Conservation (phyloP, 1,284 basidiomycete species). For the Cutaneotrichosporon mucoides region DNA sequence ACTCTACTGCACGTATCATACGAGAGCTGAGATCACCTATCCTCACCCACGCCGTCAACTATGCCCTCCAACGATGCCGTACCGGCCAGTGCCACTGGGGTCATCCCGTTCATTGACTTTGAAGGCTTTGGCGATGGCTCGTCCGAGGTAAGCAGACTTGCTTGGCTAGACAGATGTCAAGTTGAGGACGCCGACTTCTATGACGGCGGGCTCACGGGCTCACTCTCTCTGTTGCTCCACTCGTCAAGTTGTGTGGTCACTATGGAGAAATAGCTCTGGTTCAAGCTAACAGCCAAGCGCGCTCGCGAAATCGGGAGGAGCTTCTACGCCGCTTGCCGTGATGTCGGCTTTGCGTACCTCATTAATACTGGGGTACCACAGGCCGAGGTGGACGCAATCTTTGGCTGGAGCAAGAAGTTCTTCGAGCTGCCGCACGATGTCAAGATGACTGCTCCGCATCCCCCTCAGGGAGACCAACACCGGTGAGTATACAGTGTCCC, state of each 20-base stretch:
- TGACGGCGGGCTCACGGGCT: too few relatives aligned
- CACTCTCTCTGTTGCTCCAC: too few relatives aligned
- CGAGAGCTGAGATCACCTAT: too few relatives aligned
- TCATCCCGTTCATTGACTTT: slow-evolving; percentile 34
- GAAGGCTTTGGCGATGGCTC: slow-evolving; percentile 29
- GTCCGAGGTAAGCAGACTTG: slow-evolving; percentile 2
- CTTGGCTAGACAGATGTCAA: too few relatives aligned
- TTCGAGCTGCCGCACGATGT: slow-evolving; percentile 55
- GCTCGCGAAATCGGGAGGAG: slow-evolving; percentile 21
- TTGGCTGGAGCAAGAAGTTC: slow-evolving; percentile 54
- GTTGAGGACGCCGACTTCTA: too few relatives aligned
- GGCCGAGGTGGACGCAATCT: slow-evolving; percentile 55
- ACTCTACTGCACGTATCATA: too few relatives aligned
- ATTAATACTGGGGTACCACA: slow-evolving; percentile 51
- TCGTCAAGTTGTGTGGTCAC: too few relatives aligned
- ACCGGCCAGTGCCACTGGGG: too few relatives aligned
- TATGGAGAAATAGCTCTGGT: too few relatives aligned
- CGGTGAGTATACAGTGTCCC: slow-evolving; percentile 14
- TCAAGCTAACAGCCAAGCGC: slow-evolving; percentile 1
- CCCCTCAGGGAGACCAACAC: slow-evolving; percentile 51
- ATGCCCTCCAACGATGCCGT: too few relatives aligned
- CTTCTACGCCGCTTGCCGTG: slow-evolving; percentile 30
- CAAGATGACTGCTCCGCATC: slow-evolving; percentile 60
- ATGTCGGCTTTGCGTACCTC: slow-evolving; percentile 53
- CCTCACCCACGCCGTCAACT: too few relatives aligned